A percentile compares a stretch with the other conserved stretches of the same genome.
Conservation (phyloP, 2,329 filamentous ascomycete genomes). For the Emergomyces pasteurianus region DNA sequence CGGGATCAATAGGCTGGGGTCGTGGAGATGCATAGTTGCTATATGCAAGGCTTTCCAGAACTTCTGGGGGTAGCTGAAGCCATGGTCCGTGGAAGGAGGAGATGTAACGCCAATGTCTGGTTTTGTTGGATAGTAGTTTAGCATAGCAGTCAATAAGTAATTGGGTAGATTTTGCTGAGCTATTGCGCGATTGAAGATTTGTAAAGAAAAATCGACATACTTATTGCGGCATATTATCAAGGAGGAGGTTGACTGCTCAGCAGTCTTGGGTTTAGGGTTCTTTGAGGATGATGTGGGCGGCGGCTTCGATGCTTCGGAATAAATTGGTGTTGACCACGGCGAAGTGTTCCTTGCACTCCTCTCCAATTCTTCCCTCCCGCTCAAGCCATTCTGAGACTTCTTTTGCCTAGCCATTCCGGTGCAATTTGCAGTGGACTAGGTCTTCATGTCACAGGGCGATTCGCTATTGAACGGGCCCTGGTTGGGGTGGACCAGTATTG, state of each 20-base stretch:
- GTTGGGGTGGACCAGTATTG: not conserved
- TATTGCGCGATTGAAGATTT: not conserved
- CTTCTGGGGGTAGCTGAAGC: slow-evolving; percentile 66
- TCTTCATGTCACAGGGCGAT: not conserved
- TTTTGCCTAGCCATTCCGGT: slow-evolving; percentile 11
- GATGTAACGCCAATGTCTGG: slow-evolving; percentile 74
- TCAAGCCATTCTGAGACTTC: slow-evolving; percentile 10
- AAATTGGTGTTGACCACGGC: not conserved
- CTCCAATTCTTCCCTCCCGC: slow-evolving; percentile 1
- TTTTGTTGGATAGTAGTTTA: not conserved
- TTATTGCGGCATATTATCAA: slow-evolving; percentile 57
- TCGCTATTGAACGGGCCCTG: not conserved
- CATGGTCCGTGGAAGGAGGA: slow-evolving; percentile 74
- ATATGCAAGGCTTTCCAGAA: slow-evolving; percentile 66
- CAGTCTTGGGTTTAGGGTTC: slow-evolving; percentile 4
- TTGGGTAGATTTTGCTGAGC: not conserved
- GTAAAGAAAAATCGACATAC: slow-evolving; percentile 28
- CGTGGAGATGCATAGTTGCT: slow-evolving; percentile 67
- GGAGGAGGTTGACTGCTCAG: slow-evolving; percentile 33
- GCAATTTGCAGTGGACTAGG: not conserved
- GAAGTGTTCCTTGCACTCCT: not conserved
- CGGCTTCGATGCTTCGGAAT: not conserved
- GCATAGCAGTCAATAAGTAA: not conserved
- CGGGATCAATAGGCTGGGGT: slow-evolving; percentile 65
- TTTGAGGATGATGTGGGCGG: slow-evolving; percentile 5